Evolutionary conservation across 83 land plant genomes (phyloP), one percentile per base, ranked within the genome.

Genomic region (Isoetes engelmannii): DNA sequence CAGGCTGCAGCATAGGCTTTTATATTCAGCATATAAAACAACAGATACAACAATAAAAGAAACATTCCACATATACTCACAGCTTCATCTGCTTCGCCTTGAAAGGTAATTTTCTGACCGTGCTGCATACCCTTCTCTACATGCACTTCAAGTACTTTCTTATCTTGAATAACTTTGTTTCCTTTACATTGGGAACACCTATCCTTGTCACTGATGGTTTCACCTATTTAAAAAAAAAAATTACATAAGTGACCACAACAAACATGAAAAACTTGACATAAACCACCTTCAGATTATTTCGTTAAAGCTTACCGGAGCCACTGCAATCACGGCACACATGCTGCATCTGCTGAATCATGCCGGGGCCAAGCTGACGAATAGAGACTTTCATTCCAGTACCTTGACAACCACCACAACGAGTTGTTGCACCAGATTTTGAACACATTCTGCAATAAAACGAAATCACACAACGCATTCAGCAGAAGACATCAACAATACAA

Each of bases 11-110:
- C 6, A 69, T 6, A 4, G 7, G 17, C 3, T 1, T 1, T 28
- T 17, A 45, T 1, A 19, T 4, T 44, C 4, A 10, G 13, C 5
- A 45, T 7, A 43, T 5, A 57, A 1, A 2, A 46, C 49, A 61
- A 5, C 17, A 57, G 10, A 7, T 9, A n/a, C 50, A 45, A 19
- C 12, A 9, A 3, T 15, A 13, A 57, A 0, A 57, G 44, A 20
- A 58, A 19, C 43, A 51, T 6, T 9, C 17, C 13, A 20, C 21
- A 28, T 6, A 8, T 28, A 69, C 72, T 49, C 74, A 89, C 93
- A 46, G 93, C 90, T 68, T 89, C 93, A 77, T 89, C 93, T 51
- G 93, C 93, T 62, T 86, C 90, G n/a, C 93, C 93, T 69, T 85
- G 81, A 80, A 89, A 89, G 47, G 93, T 89, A 37, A 89, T 86